A percentile compares a stretch with the other conserved stretches of the same genome.
These are phyloP conservation scores for Asterophora parasitica DNA, from an alignment of 768 basidiomycete species.

Conservation along the genomic window DNA sequence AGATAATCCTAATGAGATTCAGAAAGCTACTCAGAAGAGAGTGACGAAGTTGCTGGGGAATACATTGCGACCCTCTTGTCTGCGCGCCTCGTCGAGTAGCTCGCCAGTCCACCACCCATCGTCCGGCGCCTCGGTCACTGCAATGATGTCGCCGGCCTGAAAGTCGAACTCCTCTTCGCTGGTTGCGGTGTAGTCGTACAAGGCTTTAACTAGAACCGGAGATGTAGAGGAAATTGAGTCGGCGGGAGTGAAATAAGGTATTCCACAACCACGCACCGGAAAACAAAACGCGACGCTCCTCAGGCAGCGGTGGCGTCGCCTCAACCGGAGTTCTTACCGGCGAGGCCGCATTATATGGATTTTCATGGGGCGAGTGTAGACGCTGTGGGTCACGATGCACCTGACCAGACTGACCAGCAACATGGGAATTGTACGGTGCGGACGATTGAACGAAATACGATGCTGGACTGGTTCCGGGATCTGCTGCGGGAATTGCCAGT, in stretches of 20 bases:
- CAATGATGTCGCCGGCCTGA: conserved; percentile 92
- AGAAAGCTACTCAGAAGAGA: conserved; percentile 47
- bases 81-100: conserved; percentile 68
- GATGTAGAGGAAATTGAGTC: not conserved
- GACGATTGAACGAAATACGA: too few relatives aligned
- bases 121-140: conserved; percentile 88
- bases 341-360: conserved; percentile 19
- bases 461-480: too few relatives aligned
- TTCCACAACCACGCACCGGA: conserved; percentile 56
- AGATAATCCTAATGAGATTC: too few relatives aligned
- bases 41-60: conserved; percentile 90
- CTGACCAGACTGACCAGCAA: too few relatives aligned
- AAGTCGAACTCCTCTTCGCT: conserved; percentile 96
- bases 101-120: conserved; percentile 99
- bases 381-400: too few relatives aligned
- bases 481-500: too few relatives aligned
- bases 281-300: conserved; percentile 77
- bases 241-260: not conserved
- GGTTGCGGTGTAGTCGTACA: conserved; percentile 82
- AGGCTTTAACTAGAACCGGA: conserved; percentile 68
- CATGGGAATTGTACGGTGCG: too few relatives aligned
- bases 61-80: conserved; percentile 67
- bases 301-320: conserved; percentile 72
- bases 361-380: too few relatives aligned
- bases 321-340: not conserved